phyloP scores from a whole-genome alignment of 2,329 filamentous ascomycete species.

The Ceratocystis diversiconidia region DNA sequence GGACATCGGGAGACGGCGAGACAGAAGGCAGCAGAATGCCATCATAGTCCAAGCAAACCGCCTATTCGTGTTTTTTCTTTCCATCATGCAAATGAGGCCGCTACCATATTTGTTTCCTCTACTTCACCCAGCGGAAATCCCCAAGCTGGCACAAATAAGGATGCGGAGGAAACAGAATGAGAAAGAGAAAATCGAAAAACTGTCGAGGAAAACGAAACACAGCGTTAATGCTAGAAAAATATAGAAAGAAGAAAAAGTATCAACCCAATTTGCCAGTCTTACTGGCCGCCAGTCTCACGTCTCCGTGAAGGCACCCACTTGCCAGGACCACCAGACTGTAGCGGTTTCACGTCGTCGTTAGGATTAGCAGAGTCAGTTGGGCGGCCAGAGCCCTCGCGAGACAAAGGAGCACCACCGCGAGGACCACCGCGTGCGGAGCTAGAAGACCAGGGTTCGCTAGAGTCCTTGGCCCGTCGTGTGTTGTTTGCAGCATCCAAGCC shows the following conservation, averaged over 20 bases:
- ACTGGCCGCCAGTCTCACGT: background rate
- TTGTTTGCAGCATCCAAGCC: conserved; percentile 41
- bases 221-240: conserved; percentile 20
- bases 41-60: background rate
- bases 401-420: conserved; percentile 86
- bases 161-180: conserved; percentile 3
- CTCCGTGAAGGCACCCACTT: conserved; percentile 36
- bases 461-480: conserved; percentile 59
- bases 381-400: conserved; percentile 43
- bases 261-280: conserved; percentile 5
- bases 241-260: conserved; percentile 20
- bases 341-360: conserved; percentile 28
- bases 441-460: conserved; percentile 75
- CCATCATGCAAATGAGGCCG: background rate
- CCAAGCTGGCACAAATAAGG: conserved; percentile 17
- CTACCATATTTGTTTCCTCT: background rate
- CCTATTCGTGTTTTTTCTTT: too few relatives aligned
- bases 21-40: conserved; percentile 9
- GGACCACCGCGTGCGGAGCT: conserved; percentile 69
- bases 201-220: conserved; percentile 18
- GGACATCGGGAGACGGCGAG: background rate
- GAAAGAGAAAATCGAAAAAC: conserved; percentile 8
- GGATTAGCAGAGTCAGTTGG: conserved; percentile 18
- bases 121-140: background rate
- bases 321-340: conserved; percentile 39